Percentiles rank a stretch among this genome's conserved stretches.
These are phyloP conservation scores for Zea luxurians DNA, from an alignment of 176 grass and related monocot species.

Conservation along the genomic window DNA sequence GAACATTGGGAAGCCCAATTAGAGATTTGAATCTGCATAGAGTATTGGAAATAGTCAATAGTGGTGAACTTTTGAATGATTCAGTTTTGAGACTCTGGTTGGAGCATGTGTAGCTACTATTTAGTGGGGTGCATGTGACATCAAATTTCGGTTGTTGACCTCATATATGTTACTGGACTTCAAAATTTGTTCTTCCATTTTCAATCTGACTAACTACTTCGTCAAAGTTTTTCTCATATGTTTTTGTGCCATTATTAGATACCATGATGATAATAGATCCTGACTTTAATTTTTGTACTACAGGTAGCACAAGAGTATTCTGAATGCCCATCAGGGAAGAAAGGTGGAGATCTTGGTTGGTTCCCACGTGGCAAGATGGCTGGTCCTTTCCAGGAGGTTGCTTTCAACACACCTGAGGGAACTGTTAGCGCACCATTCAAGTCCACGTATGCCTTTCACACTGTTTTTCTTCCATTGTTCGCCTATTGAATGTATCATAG, in stretches of 20 bases:
- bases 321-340: constrained; percentile 94
- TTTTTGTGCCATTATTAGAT: background rate
- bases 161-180: background rate
- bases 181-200: background rate
- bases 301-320: constrained; percentile 85
- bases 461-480: background rate
- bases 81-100: background rate
- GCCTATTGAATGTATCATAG: background rate
- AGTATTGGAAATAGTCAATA: background rate
- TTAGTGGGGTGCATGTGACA: background rate
- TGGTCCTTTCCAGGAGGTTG: constrained; percentile 95
- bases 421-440: constrained; percentile 86
- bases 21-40: background rate
- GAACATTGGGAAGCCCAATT: background rate
- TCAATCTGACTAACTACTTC: background rate
- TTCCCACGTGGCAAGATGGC: constrained; percentile 98
- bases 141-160: background rate
- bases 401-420: constrained; percentile 80
- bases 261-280: background rate
- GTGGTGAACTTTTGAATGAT: background rate
- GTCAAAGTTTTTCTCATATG: background rate
- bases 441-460: constrained; percentile 62
- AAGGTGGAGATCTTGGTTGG: constrained; percentile 98
- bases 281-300: background rate
- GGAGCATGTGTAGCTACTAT: background rate